Base-by-base conservation (phyloP, 1,139 yeast genomes). In the Suhomyces yuchorum region DNA sequence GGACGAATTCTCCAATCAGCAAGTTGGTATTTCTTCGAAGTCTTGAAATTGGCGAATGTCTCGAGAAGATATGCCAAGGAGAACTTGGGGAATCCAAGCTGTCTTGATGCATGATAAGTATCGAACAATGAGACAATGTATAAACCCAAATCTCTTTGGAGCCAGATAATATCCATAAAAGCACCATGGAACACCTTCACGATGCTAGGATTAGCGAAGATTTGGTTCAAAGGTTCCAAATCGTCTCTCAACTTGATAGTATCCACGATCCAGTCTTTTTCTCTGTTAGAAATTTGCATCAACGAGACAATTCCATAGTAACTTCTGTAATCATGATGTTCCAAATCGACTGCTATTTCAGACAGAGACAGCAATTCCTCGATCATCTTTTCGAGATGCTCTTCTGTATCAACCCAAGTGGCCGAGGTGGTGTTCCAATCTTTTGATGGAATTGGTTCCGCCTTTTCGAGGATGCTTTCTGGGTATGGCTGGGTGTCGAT, bases 1-100 rank as follows among this genome's bases (percentile, higher is more conserved):
- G 99, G 99, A 56, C 99, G 78, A 4, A 86, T 71, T 65, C 99
- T 81, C 99, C 99, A 93, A 66, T 93, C 99, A 0, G 98, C 96
- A 54, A 93, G 71, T 67, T 95, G 99, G 66, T 92, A 95, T 66
- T 92, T 88, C 61, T 95, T 95, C 8, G 97, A 88, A 0, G 99
- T 92, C 56, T 84, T 84, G 67, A 93, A 93, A 44, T 81, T 77
- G 8, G 96, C 96, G 66, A 78, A 90, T 18, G 78, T 78, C 59
- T 92, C 96, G 46, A 95, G 73, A 42, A 95, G 71, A 63, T 82
- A 89, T 0, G 97, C 97, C 52, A 95, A 75, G 36, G 97, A 87
- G 60, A 87, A 86, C 57, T 84, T 85, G 9, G 96, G 91, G 51
- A 91, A 79, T 0, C 90, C 89, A 28, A 95, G 71, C 17, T 81